Conservation (phyloP, 2,329 filamentous ascomycete species). For the Arthrobotrys pseudoclavata region DNA sequence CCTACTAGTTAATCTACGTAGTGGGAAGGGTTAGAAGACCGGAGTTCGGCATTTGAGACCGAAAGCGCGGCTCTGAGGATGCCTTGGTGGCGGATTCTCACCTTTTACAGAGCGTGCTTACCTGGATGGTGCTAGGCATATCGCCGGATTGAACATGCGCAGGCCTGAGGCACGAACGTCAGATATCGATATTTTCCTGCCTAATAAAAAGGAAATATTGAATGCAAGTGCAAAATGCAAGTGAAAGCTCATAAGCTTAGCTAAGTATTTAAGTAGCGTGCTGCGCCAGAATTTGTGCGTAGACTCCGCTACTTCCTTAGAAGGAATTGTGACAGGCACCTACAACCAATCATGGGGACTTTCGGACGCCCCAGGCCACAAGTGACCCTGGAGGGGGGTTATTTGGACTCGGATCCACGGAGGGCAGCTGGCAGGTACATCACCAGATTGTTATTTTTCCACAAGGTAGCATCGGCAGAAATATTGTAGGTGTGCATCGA, state of each 20-base stretch:
- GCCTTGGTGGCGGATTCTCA: slow-evolving; percentile 24
- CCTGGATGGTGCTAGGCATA: neutral
- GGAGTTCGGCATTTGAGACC: slow-evolving; percentile 15
- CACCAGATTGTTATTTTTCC: neutral
- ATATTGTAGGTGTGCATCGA: neutral
- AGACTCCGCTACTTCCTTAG: slow-evolving; percentile 32
- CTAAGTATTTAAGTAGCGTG: slow-evolving; percentile 30
- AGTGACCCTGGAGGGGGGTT: slow-evolving; percentile 15
- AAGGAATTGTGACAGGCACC: slow-evolving; percentile 46
- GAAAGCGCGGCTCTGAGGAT: neutral
- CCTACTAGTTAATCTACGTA: neutral
- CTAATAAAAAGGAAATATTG: slow-evolving; percentile 13
- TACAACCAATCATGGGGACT: slow-evolving; percentile 41
- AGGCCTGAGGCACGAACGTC: slow-evolving; percentile 19
- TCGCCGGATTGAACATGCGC: neutral
- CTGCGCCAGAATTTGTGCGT: slow-evolving; percentile 49
- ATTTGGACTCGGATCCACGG: slow-evolving; percentile 15
- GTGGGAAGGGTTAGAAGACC: neutral
- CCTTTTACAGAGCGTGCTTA: neutral
- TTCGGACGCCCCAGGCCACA: slow-evolving; percentile 8
- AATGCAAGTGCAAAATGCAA: neutral
- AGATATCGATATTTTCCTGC: slow-evolving; percentile 8
- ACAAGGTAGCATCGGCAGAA: slow-evolving; percentile 7
- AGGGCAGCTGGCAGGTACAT: slow-evolving; percentile 9
- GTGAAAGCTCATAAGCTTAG: slow-evolving; percentile 36